Percentiles rank a stretch among this genome's conserved stretches.
These are phyloP conservation scores for Clavispora vitiphila DNA, from an alignment of 805 yeast species.

Conservation along the genomic window DNA sequence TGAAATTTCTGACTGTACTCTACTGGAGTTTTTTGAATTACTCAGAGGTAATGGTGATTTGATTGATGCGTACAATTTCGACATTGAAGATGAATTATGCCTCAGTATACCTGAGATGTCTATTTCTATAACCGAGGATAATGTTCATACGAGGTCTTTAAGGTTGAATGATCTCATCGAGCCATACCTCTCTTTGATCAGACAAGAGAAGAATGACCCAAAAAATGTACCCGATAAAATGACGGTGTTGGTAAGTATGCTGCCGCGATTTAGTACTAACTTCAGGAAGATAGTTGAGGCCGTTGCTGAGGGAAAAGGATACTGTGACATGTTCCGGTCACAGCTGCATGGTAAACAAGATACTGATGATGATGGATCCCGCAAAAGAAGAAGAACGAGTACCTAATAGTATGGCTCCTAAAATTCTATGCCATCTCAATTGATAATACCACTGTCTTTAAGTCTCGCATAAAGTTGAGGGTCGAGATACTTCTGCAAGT, in stretches of 20 bases:
- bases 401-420: neutral
- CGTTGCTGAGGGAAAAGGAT: neutral
- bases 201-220: constrained; percentile 6
- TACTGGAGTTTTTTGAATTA: constrained; percentile 22
- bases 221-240: constrained; percentile 11
- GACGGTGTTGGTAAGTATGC: constrained; percentile 17
- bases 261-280: constrained; percentile 24
- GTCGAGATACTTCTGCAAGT: constrained; percentile 63
- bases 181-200: constrained; percentile 16
- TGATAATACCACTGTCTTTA: constrained; percentile 40
- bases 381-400: neutral
- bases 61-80: constrained; percentile 19
- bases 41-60: constrained; percentile 25
- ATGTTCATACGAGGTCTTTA: constrained; percentile 21
- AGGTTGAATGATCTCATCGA: constrained; percentile 23
- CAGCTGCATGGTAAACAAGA: neutral
- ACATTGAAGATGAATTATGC: constrained; percentile 23
- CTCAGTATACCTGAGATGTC: constrained; percentile 25
- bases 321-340: neutral
- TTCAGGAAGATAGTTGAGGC: constrained; percentile 21
- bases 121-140: constrained; percentile 29
- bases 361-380: neutral
- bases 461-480: constrained; percentile 50
- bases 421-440: neutral
- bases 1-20: constrained; percentile 13